Evolutionary conservation across 176 grass and related monocot species (phyloP).

Genomic region (Zoysia japonica): DNA sequence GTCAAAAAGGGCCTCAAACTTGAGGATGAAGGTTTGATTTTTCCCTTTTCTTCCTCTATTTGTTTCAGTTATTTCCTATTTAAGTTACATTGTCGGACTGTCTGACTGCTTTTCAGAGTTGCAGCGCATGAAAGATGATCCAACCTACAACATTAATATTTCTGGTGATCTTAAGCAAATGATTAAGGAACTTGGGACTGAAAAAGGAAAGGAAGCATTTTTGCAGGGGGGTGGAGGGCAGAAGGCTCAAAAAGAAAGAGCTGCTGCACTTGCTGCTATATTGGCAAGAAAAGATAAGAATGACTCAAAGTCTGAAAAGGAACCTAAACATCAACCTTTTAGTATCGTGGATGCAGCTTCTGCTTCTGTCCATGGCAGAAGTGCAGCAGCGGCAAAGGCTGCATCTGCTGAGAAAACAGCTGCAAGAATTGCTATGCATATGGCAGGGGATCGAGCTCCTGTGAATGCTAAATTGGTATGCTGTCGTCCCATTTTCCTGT

Average conservation of each 20-base stretch:
- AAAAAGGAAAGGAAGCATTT: conserved; percentile 79
- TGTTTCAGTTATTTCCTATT: conserved; percentile 23
- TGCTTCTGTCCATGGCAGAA: conserved; percentile 91
- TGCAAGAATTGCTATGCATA: conserved; percentile 91
- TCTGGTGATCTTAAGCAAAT: conserved; percentile 98
- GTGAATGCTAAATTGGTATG: conserved; percentile 92
- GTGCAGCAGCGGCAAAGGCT: conserved; percentile 87
- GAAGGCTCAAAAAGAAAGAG: conserved; percentile 97
- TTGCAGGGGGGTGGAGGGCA: conserved; percentile 83
- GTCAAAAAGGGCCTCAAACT: conserved; percentile 92
- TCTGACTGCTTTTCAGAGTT: conserved; percentile 52
- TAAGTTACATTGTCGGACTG: conserved; percentile 12
- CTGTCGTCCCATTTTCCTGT: conserved; percentile 28
- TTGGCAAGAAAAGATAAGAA: conserved; percentile 59
- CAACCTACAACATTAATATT: conserved; percentile 90
- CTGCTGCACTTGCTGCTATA: conserved; percentile 71
- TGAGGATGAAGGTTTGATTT: conserved; percentile 81
- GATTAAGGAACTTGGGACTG: conserved; percentile 94
- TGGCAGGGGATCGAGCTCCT: conserved; percentile 80
- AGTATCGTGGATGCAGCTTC: conserved; percentile 99
- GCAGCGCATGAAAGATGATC: conserved; percentile 87
- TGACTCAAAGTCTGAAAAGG: conserved; percentile 63
- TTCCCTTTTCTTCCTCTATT: conserved; percentile 10
- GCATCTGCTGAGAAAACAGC: conserved; percentile 81
- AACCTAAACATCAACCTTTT: conserved; percentile 66